phyloP scores from a whole-genome alignment of 192 early-diverging fungal species.

The Coemansia sp. region DNA sequence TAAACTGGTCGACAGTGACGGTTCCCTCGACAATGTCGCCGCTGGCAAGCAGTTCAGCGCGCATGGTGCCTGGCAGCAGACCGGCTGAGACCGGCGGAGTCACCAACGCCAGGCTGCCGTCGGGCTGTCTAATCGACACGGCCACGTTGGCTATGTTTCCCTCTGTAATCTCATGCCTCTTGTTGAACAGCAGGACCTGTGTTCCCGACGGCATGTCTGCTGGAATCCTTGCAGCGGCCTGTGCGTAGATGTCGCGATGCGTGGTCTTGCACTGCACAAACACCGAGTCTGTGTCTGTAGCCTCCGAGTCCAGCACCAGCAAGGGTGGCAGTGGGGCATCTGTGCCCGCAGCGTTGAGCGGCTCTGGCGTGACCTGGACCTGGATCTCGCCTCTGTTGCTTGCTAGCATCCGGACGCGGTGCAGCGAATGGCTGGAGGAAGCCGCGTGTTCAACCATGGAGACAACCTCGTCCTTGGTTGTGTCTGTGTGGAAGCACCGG shows the following conservation, averaged over 20 bases:
- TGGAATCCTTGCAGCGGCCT: conserved; percentile 15
- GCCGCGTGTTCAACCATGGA: not conserved
- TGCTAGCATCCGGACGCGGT: conserved; percentile 34
- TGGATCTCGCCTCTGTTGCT: conserved; percentile 15
- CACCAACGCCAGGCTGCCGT: conserved; percentile 18
- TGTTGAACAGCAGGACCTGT: conserved; percentile 42
- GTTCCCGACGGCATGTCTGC: conserved; percentile 7
- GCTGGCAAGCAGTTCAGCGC: conserved; percentile 23
- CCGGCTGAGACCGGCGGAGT: conserved; percentile 27
- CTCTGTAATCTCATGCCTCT: conserved; percentile 23
- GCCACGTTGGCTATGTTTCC: conserved; percentile 48
- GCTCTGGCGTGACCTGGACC: conserved; percentile 23
- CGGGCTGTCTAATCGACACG: conserved; percentile 11
- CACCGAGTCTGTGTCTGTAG: conserved; percentile 18
- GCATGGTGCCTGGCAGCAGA: conserved; percentile 42
- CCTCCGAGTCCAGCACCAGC: conserved; percentile 32
- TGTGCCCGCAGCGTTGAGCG: not conserved
- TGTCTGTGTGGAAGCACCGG: conserved; percentile 1
- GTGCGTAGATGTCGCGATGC: conserved; percentile 27
- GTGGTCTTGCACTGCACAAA: conserved; percentile 49
- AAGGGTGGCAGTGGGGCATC: not conserved
- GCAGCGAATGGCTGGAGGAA: too few relatives aligned
- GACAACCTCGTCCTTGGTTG: not conserved
- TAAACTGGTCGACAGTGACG: conserved; percentile 35
- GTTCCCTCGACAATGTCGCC: conserved; percentile 30